Evolutionary conservation across 1,284 basidiomycete species (phyloP), one percentile per base, ranked within the genome.

Genomic region (Naganishia sp.): DNA sequence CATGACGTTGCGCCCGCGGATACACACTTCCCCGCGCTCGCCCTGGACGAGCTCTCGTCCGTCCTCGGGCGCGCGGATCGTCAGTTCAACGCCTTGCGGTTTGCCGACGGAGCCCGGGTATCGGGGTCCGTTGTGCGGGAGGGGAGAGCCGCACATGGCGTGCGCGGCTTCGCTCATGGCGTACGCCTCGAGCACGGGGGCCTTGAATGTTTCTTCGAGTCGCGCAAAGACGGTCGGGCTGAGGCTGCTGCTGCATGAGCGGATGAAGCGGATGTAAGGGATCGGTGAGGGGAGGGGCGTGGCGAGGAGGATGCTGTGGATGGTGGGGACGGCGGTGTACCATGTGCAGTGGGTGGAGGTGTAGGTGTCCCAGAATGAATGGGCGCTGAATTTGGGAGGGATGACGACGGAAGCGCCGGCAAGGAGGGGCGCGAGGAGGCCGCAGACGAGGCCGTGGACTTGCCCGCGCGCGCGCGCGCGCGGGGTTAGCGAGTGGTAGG

Each of bases 361-460:
- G 2, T 85, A 82, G 52, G 87, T 82, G 21, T 75, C 75, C 87
- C 87, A 88, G 72, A 88, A 88, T 0, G 81, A 80, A 52, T 81
- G 79, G 1, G 86, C 84, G 61, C 85, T 84, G 76, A 88, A 88
- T 60, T 78, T 79, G 45, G 80, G 75, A 53, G 86, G 86, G 73
- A 88, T 84, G 67, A 87, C 84, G 3, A 85, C 82, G 68, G 82
- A 83, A 9, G 85, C 85, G 5, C 85, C 84, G 21, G 85, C 84
- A 47, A 85, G 79, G 6, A 87, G 75, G 1, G 86, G 85, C 9
- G 86, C 84, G 21, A 87, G 81, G 28, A 88, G 80, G 69, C 86
- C 87, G 63, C 85, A 84, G 35, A 87, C 82, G 51, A 87, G 83
- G 42, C 86, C 86, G 65, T 74, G 71, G 17, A 70, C 61, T 58